Evolutionary conservation across 2,329 filamentous ascomycete species (phyloP).

Genomic region (Pestalotiopsis sp.): DNA sequence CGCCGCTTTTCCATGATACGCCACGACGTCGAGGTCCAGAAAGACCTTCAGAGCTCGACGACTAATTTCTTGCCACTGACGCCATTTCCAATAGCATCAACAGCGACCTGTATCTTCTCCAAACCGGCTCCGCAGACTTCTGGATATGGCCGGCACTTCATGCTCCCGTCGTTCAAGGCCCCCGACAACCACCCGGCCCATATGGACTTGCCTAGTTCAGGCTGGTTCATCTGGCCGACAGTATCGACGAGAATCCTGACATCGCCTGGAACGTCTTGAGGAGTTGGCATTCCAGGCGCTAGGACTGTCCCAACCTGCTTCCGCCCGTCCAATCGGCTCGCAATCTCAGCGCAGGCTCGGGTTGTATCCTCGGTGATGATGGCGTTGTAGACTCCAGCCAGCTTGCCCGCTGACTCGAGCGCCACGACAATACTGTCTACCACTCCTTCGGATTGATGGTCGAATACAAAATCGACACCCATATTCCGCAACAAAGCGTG

Average conservation of each 20-base stretch:
- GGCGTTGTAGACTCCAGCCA: conserved; percentile 29
- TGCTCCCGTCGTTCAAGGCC: conserved; percentile 36
- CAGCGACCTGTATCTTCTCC: conserved; percentile 39
- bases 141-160: conserved; percentile 39
- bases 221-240: conserved; percentile 26
- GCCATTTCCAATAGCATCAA: conserved; percentile 36
- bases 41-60: conserved; percentile 18
- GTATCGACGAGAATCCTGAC: conserved; percentile 30
- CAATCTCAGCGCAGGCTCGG: conserved; percentile 9
- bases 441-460: conserved; percentile 24
- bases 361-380: conserved; percentile 4
- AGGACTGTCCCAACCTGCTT: conserved; percentile 12
- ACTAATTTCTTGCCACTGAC: conserved; percentile 44
- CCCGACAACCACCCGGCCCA: conserved; percentile 38
- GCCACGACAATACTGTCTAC: conserved; percentile 27
- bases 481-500: conserved; percentile 22
- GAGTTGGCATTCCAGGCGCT: conserved; percentile 30
- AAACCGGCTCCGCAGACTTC: conserved; percentile 40
- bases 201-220: conserved; percentile 30
- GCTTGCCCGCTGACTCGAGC: conserved; percentile 25
- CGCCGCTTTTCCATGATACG: neutral
- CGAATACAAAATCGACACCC: conserved; percentile 22
- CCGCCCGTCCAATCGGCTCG: neutral
- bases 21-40: neutral
- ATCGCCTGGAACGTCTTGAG: conserved; percentile 35